These are phyloP conservation scores for Penicillium dipodomyicola DNA, from an alignment of 495 filamentous ascomycete species.

Conservation along the genomic window DNA sequence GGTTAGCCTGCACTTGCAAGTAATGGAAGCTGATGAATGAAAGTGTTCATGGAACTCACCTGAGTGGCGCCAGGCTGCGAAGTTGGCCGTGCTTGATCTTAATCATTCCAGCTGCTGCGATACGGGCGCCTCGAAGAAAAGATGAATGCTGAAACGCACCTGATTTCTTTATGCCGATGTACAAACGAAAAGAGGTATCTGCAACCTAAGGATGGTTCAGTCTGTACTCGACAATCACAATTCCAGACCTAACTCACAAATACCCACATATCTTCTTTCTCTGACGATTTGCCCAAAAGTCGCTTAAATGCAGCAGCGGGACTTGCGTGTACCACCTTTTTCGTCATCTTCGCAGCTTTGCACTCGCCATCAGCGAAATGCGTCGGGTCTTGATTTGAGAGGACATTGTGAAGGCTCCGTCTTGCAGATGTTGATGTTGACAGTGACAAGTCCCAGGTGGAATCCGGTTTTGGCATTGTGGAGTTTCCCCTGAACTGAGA, in stretches of 20 bases:
- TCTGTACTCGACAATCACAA: not conserved
- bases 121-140: constrained; percentile 78
- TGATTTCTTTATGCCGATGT: constrained; percentile 85
- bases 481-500: constrained; percentile 43
- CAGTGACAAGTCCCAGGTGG: constrained; percentile 2
- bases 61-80: constrained; percentile 47
- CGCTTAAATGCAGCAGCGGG: constrained; percentile 68
- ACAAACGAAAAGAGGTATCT: constrained; percentile 82
- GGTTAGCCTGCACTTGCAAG: constrained; percentile 23
- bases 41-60: constrained; percentile 20
- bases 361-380: constrained; percentile 21
- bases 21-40: not conserved
- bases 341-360: constrained; percentile 53
- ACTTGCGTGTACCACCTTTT: constrained; percentile 65
- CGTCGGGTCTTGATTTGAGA: not conserved
- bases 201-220: constrained; percentile 31
- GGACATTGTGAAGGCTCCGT: not conserved
- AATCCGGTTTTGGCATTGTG: not conserved
- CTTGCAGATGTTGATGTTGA: not conserved
- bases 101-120: constrained; percentile 80
- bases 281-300: constrained; percentile 65
- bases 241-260: constrained; percentile 52
- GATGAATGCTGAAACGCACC: constrained; percentile 89
- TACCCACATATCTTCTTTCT: constrained; percentile 84
- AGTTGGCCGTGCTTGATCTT: constrained; percentile 79